Percentiles rank a stretch among this genome's conserved stretches.
Conservation (phyloP, 345 rosid genomes). For the Euphorbia pulcherrima region DNA sequence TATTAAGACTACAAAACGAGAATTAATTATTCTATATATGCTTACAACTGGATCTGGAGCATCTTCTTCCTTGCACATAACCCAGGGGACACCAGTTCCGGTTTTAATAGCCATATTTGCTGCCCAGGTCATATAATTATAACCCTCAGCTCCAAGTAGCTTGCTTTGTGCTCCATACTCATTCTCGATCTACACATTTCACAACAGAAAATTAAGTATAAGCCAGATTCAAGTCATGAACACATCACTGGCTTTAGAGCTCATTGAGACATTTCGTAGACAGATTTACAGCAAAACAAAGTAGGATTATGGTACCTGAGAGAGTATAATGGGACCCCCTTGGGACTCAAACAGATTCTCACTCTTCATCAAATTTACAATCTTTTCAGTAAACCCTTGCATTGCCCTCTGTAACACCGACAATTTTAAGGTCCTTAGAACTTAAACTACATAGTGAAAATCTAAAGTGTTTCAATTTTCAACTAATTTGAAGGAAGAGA, state of each 20-base stretch:
- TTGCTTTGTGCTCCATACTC: constrained; percentile 93
- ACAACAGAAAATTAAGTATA: background rate
- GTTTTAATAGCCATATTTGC: constrained; percentile 88
- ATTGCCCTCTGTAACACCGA: constrained; percentile 69
- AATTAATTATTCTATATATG: background rate
- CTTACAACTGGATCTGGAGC: constrained; percentile 99
- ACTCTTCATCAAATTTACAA: constrained; percentile 91
- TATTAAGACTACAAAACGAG: background rate
- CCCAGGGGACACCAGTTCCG: constrained; percentile 96
- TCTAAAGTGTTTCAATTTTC: background rate
- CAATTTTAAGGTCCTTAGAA: background rate
- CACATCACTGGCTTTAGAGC: background rate
- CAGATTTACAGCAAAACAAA: background rate
- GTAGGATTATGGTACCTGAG: constrained; percentile 54
- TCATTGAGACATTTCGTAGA: background rate
- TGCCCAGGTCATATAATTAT: constrained; percentile 90
- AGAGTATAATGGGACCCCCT: constrained; percentile 96
- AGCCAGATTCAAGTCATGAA: background rate
- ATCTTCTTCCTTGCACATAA: constrained; percentile 99
- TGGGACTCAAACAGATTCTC: constrained; percentile 89
- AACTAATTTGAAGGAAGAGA: constrained; percentile 2
- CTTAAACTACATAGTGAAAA: background rate
- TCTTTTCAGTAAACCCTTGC: constrained; percentile 92
- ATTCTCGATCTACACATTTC: constrained; percentile 75
- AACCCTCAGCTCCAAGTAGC: constrained; percentile 63